phyloP scores from a whole-genome alignment of 208 protist genomes.

The Leishmania tarentolae region DNA sequence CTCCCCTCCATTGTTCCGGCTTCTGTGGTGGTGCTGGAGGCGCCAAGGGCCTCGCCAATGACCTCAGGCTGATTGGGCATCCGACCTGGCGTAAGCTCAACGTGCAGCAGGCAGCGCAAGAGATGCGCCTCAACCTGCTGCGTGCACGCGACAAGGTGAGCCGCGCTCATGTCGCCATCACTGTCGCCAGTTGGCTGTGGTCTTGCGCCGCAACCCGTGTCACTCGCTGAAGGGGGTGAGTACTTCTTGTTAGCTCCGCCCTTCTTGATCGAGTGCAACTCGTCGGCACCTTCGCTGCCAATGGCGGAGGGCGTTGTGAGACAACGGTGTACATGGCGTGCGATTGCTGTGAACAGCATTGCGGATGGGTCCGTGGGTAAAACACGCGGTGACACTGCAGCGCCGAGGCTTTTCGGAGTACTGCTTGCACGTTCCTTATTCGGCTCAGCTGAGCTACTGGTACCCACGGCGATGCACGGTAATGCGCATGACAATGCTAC shows the following conservation, averaged over 20 bases:
- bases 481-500: neutral
- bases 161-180: neutral
- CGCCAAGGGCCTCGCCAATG: constrained; percentile 1
- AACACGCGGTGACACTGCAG: neutral
- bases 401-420: neutral
- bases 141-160: neutral
- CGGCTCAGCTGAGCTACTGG: neutral
- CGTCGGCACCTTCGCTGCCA: neutral
- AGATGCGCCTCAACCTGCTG: constrained; percentile 10
- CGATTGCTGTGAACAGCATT: neutral
- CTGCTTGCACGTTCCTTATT: neutral
- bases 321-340: constrained; percentile 3
- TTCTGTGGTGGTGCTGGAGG: neutral
- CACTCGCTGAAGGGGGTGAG: neutral
- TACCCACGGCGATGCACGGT: neutral
- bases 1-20: neutral
- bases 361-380: constrained; percentile 1
- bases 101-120: constrained; percentile 30
- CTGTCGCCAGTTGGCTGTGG: neutral
- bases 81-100: constrained; percentile 5
- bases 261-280: neutral
- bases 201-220: neutral
- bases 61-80: constrained; percentile 26
- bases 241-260: neutral
- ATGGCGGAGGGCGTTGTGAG: neutral